Evolutionary conservation across 139 green algal genomes (phyloP).

Genomic region (Chlamydomonas sp.): DNA sequence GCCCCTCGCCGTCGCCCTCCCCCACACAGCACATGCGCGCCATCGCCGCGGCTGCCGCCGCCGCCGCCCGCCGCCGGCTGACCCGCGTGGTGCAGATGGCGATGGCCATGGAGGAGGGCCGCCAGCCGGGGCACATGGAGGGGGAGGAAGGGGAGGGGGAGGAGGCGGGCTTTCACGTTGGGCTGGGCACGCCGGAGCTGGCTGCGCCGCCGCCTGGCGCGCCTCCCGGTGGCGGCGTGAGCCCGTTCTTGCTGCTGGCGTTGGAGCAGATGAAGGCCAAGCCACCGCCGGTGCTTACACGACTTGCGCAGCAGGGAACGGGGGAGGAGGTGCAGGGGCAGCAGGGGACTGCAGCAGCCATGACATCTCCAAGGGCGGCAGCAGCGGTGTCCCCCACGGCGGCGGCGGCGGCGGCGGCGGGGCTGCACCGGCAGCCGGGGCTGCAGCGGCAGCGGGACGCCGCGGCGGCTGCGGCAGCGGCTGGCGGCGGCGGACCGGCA

Average conservation of each 20-base stretch:
- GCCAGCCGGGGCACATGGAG: constrained; percentile 1
- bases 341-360: not conserved
- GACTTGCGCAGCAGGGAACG: not conserved
- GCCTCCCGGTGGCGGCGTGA: not conserved
- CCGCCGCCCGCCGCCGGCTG: no score
- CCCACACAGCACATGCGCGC: no score
- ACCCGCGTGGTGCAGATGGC: no score
- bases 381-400: not conserved
- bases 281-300: constrained; percentile 5
- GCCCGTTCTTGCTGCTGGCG: constrained; percentile 18
- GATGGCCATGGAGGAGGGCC: not conserved
- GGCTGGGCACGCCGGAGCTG: not conserved
- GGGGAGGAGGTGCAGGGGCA: not conserved
- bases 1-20: no score
- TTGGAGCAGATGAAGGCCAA: not conserved
- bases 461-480: not conserved
- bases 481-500: no score
- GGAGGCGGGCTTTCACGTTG: not conserved
- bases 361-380: not conserved
- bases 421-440: not conserved
- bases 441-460: not conserved
- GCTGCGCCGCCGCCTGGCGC: no score
- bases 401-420: not conserved
- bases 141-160: not conserved
- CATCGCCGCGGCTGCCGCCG: no score